phyloP scores from a whole-genome alignment of 1,284 basidiomycete genomes.

The Veloporphyrellus conicus region DNA sequence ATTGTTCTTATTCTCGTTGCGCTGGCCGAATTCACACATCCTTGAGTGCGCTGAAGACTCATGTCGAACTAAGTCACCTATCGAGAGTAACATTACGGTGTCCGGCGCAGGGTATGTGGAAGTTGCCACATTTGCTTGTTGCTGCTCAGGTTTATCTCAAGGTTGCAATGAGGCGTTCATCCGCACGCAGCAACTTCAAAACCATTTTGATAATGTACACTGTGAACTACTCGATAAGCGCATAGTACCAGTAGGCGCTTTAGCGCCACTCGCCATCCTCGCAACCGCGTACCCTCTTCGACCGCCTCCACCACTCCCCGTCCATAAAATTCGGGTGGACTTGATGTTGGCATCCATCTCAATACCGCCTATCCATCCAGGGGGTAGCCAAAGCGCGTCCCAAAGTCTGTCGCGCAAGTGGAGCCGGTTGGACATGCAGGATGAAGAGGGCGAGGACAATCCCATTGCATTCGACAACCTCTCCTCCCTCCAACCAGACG shows the following conservation, averaged over 20 bases:
- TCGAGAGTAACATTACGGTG: slow-evolving; percentile 27
- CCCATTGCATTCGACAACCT: slow-evolving; percentile 22
- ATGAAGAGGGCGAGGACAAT: slow-evolving; percentile 17
- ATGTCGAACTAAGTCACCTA: slow-evolving; percentile 31
- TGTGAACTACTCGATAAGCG: slow-evolving; percentile 16
- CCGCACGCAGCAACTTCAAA: slow-evolving; percentile 25
- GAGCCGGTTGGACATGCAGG: slow-evolving; percentile 30
- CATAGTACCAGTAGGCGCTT: slow-evolving; percentile 9
- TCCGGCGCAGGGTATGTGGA: slow-evolving; percentile 23
- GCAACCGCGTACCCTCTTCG: slow-evolving; percentile 18
- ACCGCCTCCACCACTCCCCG: slow-evolving; percentile 20
- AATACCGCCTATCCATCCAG: slow-evolving; percentile 10
- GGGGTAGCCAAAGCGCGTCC: slow-evolving; percentile 12
- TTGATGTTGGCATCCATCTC: slow-evolving; percentile 12
- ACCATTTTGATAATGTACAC: slow-evolving; percentile 25
- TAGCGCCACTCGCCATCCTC: slow-evolving; percentile 23
- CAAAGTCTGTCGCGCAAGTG: slow-evolving; percentile 28
- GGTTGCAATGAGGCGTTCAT: slow-evolving; percentile 26
- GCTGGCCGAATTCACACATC: slow-evolving; percentile 26
- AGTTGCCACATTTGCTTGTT: background rate
- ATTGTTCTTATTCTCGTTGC: slow-evolving; percentile 27
- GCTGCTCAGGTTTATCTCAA: slow-evolving; percentile 8
- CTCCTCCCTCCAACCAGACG: background rate
- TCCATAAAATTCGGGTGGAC: background rate
- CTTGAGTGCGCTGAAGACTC: slow-evolving; percentile 16